These are phyloP conservation scores for Lophiostoma macrostomum DNA, from an alignment of 495 filamentous ascomycete species.

Conservation along the genomic window DNA sequence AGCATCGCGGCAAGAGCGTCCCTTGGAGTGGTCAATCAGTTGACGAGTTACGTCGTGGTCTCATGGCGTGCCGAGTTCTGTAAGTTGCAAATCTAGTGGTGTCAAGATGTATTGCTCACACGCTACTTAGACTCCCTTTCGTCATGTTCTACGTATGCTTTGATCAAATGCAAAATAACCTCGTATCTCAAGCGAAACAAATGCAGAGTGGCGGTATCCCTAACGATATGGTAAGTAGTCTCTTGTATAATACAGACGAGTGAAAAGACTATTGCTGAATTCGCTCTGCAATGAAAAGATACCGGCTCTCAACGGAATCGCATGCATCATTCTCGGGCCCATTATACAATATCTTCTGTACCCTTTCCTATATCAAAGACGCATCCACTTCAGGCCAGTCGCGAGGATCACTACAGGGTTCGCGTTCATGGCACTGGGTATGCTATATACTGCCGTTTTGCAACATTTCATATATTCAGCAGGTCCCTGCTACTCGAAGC, in stretches of 20 bases:
- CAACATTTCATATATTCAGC: conserved; percentile 48
- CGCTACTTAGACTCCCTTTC: conserved; percentile 31
- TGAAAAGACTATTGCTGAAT: too few relatives aligned
- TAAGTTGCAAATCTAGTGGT: conserved; percentile 30
- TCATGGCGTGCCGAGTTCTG: conserved; percentile 42
- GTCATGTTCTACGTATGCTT: conserved; percentile 37
- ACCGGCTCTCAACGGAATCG: conserved; percentile 27
- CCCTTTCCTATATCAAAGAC: conserved; percentile 41
- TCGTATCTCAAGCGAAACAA: conserved; percentile 55
- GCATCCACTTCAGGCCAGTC: conserved; percentile 50
- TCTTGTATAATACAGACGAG: too few relatives aligned
- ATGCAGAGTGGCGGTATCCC: conserved; percentile 51
- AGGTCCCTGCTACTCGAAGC: conserved; percentile 52
- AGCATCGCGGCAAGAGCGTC: conserved; percentile 30
- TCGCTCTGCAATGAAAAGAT: too few relatives aligned
- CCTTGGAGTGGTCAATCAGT: conserved; percentile 47
- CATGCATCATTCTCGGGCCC: conserved; percentile 48
- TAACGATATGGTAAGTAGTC: conserved; percentile 53
- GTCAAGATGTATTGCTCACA: neutral
- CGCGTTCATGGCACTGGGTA: conserved; percentile 42
- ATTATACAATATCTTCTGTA: conserved; percentile 50
- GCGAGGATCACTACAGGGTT: conserved; percentile 52
- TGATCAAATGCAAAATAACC: conserved; percentile 46
- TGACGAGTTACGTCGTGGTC: conserved; percentile 43
- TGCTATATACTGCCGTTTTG: conserved; percentile 50